A percentile compares a stretch with the other conserved stretches of the same genome.
These are phyloP conservation scores for Nitzschia palea DNA, from an alignment of 108 stramenopile species.

Conservation along the genomic window DNA sequence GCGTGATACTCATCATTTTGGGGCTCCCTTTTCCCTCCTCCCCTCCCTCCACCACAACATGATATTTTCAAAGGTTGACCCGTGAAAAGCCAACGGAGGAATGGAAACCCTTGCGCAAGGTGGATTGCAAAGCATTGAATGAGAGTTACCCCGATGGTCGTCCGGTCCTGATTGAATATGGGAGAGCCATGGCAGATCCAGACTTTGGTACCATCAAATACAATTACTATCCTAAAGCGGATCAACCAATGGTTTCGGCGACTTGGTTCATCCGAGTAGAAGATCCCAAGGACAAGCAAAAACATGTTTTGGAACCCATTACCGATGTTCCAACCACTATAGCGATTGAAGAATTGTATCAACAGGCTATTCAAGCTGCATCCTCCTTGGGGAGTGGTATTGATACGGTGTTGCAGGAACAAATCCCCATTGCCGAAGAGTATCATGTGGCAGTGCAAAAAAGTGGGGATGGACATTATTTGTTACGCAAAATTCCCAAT, in stretches of 20 bases:
- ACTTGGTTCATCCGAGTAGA: conserved; percentile 73
- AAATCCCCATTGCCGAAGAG: conserved; percentile 26
- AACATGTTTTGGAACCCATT: conserved; percentile 45
- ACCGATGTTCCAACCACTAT: conserved; percentile 42
- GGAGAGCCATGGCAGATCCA: conserved; percentile 66
- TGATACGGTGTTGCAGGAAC: conserved; percentile 56
- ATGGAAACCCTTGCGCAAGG: conserved; percentile 79
- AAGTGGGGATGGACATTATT: conserved; percentile 25
- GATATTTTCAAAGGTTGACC: conserved; percentile 12
- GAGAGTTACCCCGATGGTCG: conserved; percentile 11
- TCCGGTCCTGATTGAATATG: conserved; percentile 62
- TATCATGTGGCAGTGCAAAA: conserved; percentile 37
- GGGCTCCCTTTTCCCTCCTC: background rate
- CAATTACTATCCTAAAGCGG: conserved; percentile 53
- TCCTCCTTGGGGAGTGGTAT: conserved; percentile 54
- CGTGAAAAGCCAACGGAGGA: conserved; percentile 34
- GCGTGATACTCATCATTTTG: background rate
- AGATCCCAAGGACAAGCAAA: conserved; percentile 36
- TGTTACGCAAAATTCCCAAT: conserved; percentile 36
- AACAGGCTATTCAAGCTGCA: conserved; percentile 52
- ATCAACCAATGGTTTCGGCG: conserved; percentile 49
- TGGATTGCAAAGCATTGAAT: conserved; percentile 75
- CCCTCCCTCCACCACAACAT: background rate
- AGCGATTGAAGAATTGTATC: conserved; percentile 68
- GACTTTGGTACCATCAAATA: conserved; percentile 43